phyloP scores from a whole-genome alignment of 768 basidiomycete species.

The Serendipita indica region DNA sequence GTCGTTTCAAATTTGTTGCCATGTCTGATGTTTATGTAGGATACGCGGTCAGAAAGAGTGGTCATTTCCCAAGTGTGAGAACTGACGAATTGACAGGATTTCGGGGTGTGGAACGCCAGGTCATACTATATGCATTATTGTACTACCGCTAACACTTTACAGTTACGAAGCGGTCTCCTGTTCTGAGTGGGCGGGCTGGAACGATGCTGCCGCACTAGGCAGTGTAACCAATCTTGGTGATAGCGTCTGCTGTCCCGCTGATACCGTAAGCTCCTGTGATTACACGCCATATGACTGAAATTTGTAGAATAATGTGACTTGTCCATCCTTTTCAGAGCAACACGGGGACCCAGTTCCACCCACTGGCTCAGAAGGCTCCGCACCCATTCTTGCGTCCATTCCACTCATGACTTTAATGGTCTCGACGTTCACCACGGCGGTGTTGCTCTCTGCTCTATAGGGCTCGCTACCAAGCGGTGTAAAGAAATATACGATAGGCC shows the following conservation, averaged over 20 bases:
- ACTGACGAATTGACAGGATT: constrained; percentile 41
- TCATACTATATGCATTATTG: neutral
- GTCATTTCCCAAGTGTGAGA: neutral
- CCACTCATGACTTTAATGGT: neutral
- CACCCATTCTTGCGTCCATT: neutral
- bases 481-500: too few species aligned
- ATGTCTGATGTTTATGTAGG: neutral
- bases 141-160: constrained; percentile 21
- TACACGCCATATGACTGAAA: constrained; percentile 4
- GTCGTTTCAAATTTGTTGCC: constrained; percentile 9
- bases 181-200: constrained; percentile 47
- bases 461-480: too few species aligned
- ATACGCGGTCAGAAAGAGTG: too few species aligned
- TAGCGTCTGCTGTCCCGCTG: constrained; percentile 56
- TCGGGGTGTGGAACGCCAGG: constrained; percentile 67
- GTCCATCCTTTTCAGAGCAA: constrained; percentile 56
- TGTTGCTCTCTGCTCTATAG: too few species aligned
- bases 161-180: constrained; percentile 55
- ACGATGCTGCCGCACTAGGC: constrained; percentile 46
- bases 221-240: constrained; percentile 43
- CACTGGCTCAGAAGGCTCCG: constrained; percentile 7
- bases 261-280: constrained; percentile 17
- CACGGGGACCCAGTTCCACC: constrained; percentile 25
- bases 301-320: constrained; percentile 34
- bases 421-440: neutral